Evolutionary conservation across 768 basidiomycete species (phyloP), one percentile per base, ranked within the genome.

Genomic region (Lactarius sp.): DNA sequence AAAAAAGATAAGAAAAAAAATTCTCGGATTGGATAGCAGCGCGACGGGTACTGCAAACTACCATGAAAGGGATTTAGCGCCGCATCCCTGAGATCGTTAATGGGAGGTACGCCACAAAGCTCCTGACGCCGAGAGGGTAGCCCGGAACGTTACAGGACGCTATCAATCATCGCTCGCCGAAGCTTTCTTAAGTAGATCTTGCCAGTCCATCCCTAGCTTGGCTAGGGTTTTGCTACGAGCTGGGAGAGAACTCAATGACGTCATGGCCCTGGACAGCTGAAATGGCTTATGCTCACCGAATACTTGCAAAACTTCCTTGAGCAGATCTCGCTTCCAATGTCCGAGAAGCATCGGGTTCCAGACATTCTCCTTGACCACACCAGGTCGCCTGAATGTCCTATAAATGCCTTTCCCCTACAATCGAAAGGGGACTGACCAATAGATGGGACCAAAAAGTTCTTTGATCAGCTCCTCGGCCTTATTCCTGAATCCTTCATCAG

Each of bases 381-480:
- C 81, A 52, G 89, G 86, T 39, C 88, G 84, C 84, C 89, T 89
- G 70, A n/a, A 58, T 37, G 8, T 44, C 59, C 52, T 65, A 64
- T 64, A 27, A 33, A 65, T 7, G 4, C 52, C 34, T 9, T 20
- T 18, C 20, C 6, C 39, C 6, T 56, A 44, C 7, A 42, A 56
- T 47, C n/a, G 49, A 13, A 7, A 42, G 47, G 36, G 33, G 1
- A 81, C 90, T 62, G 71, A 95, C 95, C 86, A 89, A 75, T 92
- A 96, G 44, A 94, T 77, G 0, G 94, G 95, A 16, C 95, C 94
- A 69, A 90, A 86, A 57, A 98, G 79, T 66, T 98, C 97, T 73
- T 83, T 88, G 55, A 96, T 83, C 60, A 99, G 74, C 73, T 98
- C 96, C 73, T 97, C 95, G 18, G 86, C 94, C 73, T 95, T 94